Base-by-base conservation (phyloP, 306 rosid species). In the Styphnolobium japonicum region DNA sequence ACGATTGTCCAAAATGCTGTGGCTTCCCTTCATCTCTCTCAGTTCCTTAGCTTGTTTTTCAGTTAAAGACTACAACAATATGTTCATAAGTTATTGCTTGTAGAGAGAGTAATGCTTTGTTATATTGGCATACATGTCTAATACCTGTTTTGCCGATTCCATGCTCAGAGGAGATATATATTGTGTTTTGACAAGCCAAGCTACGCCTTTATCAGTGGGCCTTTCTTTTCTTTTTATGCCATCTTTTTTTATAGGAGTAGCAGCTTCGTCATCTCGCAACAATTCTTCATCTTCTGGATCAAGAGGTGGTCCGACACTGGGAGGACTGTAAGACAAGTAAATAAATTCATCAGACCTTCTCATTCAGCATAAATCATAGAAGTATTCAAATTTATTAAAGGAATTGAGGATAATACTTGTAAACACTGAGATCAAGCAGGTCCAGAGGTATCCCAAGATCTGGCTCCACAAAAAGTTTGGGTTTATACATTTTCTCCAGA, bases 391-490 rank as follows among this genome's bases (percentile, higher is more conserved):
- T 73, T 57, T 51, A 40, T 48, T 53, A 72, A 71, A 80, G 67
- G 62, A 67, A 33, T 72, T 31, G 42, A 62, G 83, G 73, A 85
- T 62, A 33, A 78, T 95, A 95, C 99, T 95, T 95, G 91, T 95
- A 95, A 67, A 95, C 93, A 80, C 98, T 91, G 84, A 95, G 99
- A 85, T 95, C 99, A 67, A 95, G 98, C 82, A 95, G 88, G 89
- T 95, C 98, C 56, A 95, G 97, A 81, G 98, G 98, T 76, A 95
- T 95, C 87, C 99, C 99, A 63, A 95, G 94, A 90, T 95, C 99
- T 46, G 98, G 98, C 88, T 95, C 99, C 45, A 93, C 97, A 78
- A 90, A 91, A 71, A 95, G 99, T 79, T 95, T 92, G 66, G 99
- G 94, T 81, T 93, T 93, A 89, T 95, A 95, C 62, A 85, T 87